Evolutionary conservation across 83 land plant species (phyloP).

Genomic region (Picea engelmannii): DNA sequence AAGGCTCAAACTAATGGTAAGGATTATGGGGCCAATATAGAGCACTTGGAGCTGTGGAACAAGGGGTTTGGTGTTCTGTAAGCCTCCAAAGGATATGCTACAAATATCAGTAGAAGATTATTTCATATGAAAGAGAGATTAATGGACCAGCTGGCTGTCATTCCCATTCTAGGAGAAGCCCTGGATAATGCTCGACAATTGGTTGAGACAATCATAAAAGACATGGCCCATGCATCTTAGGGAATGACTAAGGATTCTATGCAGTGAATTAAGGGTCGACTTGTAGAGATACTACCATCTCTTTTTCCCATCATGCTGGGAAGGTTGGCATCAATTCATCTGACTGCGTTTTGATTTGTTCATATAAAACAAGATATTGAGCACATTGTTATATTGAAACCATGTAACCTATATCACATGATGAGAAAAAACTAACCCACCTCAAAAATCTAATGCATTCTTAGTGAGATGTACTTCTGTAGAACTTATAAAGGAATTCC

Average conservation of each 20-base stretch:
- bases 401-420: too few relatives aligned
- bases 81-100: not conserved
- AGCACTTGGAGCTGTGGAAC: too few relatives aligned
- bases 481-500: too few relatives aligned
- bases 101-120: conserved; percentile 16
- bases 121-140: conserved; percentile 19
- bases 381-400: not conserved
- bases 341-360: too few relatives aligned
- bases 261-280: conserved; percentile 7
- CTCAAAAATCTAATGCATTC: too few relatives aligned
- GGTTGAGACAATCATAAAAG: conserved; percentile 9
- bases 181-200: conserved; percentile 10
- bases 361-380: not conserved
- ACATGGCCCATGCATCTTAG: conserved; percentile 19
- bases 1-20: too few relatives aligned
- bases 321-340: too few relatives aligned
- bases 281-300: conserved; percentile 22
- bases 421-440: too few relatives aligned
- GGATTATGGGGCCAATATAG: too few relatives aligned
- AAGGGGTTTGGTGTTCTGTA: too few relatives aligned
- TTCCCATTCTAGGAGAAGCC: conserved; percentile 18
- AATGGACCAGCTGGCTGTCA: conserved; percentile 13
- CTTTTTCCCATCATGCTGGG: conserved; percentile 18
- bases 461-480: too few relatives aligned
- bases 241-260: not conserved